Percentiles rank a stretch among this genome's conserved stretches.
Conservation (phyloP, 495 filamentous ascomycete species). For the Penicillium samsonianum region DNA sequence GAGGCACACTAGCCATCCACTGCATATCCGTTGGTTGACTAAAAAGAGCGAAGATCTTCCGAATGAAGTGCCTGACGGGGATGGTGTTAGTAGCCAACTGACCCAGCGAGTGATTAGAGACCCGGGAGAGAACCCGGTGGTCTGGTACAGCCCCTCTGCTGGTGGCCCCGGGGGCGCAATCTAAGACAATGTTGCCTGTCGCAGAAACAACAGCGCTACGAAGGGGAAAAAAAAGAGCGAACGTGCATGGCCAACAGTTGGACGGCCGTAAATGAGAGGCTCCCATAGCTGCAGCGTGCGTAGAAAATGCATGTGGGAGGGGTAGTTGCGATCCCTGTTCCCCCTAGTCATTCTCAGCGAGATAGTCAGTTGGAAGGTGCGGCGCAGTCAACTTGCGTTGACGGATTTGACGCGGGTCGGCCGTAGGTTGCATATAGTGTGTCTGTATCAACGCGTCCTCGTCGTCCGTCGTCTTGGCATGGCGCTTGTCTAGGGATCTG, state of each 20-base stretch:
- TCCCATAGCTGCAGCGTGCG: slow-evolving; percentile 22
- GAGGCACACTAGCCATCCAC: slow-evolving; percentile 18
- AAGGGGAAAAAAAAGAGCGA: neutral
- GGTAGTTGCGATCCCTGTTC: slow-evolving; percentile 10
- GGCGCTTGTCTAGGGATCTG: slow-evolving; percentile 39
- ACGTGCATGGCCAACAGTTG: slow-evolving; percentile 18
- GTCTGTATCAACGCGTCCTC: slow-evolving; percentile 21
- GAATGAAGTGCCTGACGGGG: slow-evolving; percentile 9
- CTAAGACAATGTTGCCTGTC: slow-evolving; percentile 16
- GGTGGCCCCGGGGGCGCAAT: slow-evolving; percentile 23
- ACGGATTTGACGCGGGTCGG: slow-evolving; percentile 22
- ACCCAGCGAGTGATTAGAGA: slow-evolving; percentile 23
- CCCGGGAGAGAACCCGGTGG: slow-evolving; percentile 33
- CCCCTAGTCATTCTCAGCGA: slow-evolving; percentile 15
- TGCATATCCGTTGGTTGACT: slow-evolving; percentile 22
- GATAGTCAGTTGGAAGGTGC: slow-evolving; percentile 19
- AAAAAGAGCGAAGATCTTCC: slow-evolving; percentile 31
- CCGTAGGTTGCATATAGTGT: slow-evolving; percentile 20
- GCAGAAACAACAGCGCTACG: slow-evolving; percentile 24
- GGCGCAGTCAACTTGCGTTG: slow-evolving; percentile 38
- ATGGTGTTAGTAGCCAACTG: slow-evolving; percentile 19
- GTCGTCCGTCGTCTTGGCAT: slow-evolving; percentile 41
- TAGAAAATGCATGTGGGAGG: slow-evolving; percentile 19
- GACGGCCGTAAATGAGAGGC: slow-evolving; percentile 14
- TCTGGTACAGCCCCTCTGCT: slow-evolving; percentile 37